These are phyloP conservation scores for Scytalidium sp. DNA, from an alignment of 2,329 filamentous ascomycete species.

Conservation along the genomic window DNA sequence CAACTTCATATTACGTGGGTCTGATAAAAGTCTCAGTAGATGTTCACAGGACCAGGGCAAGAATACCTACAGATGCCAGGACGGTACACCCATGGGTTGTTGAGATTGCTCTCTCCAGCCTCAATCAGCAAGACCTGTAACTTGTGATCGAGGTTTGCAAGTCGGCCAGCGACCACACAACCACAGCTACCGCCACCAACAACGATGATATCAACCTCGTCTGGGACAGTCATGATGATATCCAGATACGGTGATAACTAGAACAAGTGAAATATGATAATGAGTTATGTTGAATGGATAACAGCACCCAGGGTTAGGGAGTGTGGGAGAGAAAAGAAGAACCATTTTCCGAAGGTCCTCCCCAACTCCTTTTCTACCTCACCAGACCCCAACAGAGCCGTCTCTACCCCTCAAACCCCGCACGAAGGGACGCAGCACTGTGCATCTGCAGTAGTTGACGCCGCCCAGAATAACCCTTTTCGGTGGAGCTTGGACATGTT, in stretches of 20 bases:
- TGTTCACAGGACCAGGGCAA: neutral
- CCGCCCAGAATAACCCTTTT: neutral
- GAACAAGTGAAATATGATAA: neutral
- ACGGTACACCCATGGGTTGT: constrained; percentile 76
- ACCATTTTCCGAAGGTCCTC: too few relatives aligned
- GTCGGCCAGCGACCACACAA: constrained; percentile 54
- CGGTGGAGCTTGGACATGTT: neutral
- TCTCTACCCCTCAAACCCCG: neutral
- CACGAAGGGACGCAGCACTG: neutral
- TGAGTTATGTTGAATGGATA: neutral
- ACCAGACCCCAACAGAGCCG: neutral
- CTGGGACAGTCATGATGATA: constrained; percentile 45
- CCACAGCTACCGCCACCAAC: constrained; percentile 70
- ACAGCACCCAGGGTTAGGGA: neutral
- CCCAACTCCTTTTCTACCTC: neutral
- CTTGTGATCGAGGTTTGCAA: constrained; percentile 74
- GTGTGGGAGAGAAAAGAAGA: neutral
- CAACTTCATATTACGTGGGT: constrained; percentile 28
- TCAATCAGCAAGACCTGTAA: constrained; percentile 70
- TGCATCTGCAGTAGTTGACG: neutral
- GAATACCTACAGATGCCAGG: constrained; percentile 53
- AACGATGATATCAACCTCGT: constrained; percentile 80
- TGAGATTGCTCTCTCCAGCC: constrained; percentile 69
- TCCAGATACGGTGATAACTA: neutral
- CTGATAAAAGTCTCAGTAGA: constrained; percentile 3